These are phyloP conservation scores for Medicago truncatula DNA, from an alignment of 306 rosid genomes.

Conservation along the genomic window MtrunA17r5.0-ANR NC_053048.1:2292001-2292500, in stretches of 20 bases:
- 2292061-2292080: not conserved
- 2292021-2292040: not conserved
- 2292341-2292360: constrained; percentile 90
- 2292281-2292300: constrained; percentile 30
- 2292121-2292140: not conserved
- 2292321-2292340: constrained; percentile 92
- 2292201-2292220: constrained; percentile 14
- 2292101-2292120: constrained; percentile 19
- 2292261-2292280: constrained; percentile 10
- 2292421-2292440: constrained; percentile 18
- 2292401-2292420: not conserved
- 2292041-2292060: not conserved
- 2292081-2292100: not conserved
- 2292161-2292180: constrained; percentile 21
- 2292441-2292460: constrained; percentile 86
- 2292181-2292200: not conserved
- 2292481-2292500: constrained; percentile 97
- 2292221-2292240: constrained; percentile 23
- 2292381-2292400: constrained; percentile 36
- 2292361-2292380: constrained; percentile 35
- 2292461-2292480: constrained; percentile 88
- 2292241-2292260: constrained; percentile 18
- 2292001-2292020: not conserved
- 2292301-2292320: constrained; percentile 97
- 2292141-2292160: not conserved